A percentile compares a stretch with the other conserved stretches of the same genome.
phyloP scores from a whole-genome alignment of 1,139 yeast genomes.

The Arxiozyma slooffiae region DNA sequence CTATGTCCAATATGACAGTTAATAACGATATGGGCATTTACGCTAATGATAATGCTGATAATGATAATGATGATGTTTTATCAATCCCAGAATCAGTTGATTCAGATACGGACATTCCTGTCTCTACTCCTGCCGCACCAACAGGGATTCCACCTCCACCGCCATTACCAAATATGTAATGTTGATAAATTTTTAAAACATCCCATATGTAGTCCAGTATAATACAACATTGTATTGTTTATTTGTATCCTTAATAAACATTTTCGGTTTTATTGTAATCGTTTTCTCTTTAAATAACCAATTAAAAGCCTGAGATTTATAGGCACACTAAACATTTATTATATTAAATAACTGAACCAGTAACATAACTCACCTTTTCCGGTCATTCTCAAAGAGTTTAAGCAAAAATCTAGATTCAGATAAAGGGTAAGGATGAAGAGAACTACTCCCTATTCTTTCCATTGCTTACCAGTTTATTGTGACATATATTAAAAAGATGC shows the following conservation, averaged over 20 bases:
- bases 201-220: neutral
- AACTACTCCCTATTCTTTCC: neutral
- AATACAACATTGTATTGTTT: neutral
- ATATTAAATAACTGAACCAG: too few species aligned
- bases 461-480: neutral
- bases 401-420: too few species aligned
- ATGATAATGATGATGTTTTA: conserved; percentile 27
- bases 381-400: too few species aligned
- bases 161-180: conserved; percentile 18
- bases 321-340: neutral
- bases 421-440: neutral
- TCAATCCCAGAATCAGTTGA: conserved; percentile 33
- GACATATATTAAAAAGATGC: too few species aligned
- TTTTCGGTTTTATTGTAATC: neutral
- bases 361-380: neutral
- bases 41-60: conserved; percentile 6
- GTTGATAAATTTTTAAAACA: neutral
- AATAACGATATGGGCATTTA: neutral
- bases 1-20: conserved; percentile 8
- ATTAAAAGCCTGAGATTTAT: neutral
- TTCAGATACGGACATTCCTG: conserved; percentile 23
- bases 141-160: conserved; percentile 29
- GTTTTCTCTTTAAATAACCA: neutral
- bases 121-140: conserved; percentile 5
- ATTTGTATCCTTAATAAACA: neutral